These are phyloP conservation scores for Begonia loranthoides DNA, from an alignment of 306 rosid species.

Conservation along the genomic window DNA sequence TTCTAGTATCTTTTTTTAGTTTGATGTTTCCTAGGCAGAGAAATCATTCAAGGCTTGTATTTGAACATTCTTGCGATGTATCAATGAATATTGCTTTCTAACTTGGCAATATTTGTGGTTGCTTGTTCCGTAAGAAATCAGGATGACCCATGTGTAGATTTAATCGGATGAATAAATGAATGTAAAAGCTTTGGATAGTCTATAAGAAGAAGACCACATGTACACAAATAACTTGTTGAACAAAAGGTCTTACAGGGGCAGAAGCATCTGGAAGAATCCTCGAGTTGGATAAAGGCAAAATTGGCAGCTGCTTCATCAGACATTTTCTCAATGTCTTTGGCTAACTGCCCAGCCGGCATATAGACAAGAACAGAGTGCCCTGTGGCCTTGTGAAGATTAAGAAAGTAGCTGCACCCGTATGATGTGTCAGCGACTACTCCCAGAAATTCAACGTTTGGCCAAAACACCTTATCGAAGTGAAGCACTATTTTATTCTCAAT, in stretches of 20 bases:
- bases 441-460: slow-evolving; percentile 97
- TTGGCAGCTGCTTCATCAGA: slow-evolving; percentile 96
- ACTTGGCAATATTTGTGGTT: no score
- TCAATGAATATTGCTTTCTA: no score
- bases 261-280: slow-evolving; percentile 92
- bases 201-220: no score
- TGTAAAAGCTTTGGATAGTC: no score
- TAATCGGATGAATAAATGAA: no score
- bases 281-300: slow-evolving; percentile 71
- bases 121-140: no score
- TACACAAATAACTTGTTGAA: no score
- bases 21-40: no score
- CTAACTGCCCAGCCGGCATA: slow-evolving; percentile 99
- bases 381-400: slow-evolving; percentile 96
- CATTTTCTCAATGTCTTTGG: slow-evolving; percentile 94
- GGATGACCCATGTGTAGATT: no score
- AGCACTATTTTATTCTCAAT: slow-evolving; percentile 80
- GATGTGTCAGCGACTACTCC: slow-evolving; percentile 96
- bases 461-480: slow-evolving; percentile 84
- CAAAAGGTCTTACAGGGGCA: slow-evolving; percentile 40
- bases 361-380: slow-evolving; percentile 86
- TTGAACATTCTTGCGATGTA: no score
- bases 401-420: slow-evolving; percentile 94
- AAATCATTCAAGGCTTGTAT: no score
- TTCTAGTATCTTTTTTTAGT: no score